Percentiles rank a stretch among this genome's conserved stretches.
Evolutionary conservation across 2,329 filamentous ascomycete genomes (phyloP).

Genomic region (Magnaporthales sp.): DNA sequence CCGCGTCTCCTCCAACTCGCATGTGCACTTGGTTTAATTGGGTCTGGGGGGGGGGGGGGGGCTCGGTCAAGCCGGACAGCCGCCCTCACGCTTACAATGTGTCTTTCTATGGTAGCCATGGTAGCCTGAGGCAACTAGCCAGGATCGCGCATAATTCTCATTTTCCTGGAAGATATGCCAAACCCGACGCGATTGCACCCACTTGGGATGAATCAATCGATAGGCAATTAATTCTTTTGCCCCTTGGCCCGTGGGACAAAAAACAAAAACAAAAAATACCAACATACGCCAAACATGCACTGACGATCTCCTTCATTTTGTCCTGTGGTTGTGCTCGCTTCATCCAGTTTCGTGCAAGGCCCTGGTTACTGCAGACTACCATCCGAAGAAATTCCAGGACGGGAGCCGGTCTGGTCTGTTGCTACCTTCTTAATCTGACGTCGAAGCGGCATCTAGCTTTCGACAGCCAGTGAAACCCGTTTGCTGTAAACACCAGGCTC

Average conservation of each 20-base stretch:
- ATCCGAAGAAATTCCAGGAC: neutral
- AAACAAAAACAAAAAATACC: neutral
- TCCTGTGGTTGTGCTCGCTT: neutral
- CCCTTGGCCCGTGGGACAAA: neutral
- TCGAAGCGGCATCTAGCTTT: neutral
- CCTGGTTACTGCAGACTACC: neutral
- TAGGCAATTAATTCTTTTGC: neutral
- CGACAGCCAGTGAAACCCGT: neutral
- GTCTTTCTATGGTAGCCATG: neutral
- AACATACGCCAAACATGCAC: conserved; percentile 1
- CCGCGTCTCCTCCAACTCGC: neutral
- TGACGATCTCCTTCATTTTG: neutral
- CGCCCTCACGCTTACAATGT: neutral
- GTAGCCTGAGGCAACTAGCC: conserved; percentile 7
- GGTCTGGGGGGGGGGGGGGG: neutral
- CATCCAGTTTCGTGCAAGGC: neutral
- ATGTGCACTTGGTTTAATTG: neutral
- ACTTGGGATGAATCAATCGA: neutral
- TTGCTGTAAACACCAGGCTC: neutral
- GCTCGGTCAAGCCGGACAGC: neutral
- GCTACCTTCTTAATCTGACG: neutral
- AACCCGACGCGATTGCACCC: conserved; percentile 4
- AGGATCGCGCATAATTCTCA: conserved; percentile 8
- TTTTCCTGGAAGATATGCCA: conserved; percentile 6
- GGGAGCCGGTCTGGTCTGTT: neutral